Conservation (phyloP, 768 basidiomycete genomes). For the Boletus rufocinnamomeus region DNA sequence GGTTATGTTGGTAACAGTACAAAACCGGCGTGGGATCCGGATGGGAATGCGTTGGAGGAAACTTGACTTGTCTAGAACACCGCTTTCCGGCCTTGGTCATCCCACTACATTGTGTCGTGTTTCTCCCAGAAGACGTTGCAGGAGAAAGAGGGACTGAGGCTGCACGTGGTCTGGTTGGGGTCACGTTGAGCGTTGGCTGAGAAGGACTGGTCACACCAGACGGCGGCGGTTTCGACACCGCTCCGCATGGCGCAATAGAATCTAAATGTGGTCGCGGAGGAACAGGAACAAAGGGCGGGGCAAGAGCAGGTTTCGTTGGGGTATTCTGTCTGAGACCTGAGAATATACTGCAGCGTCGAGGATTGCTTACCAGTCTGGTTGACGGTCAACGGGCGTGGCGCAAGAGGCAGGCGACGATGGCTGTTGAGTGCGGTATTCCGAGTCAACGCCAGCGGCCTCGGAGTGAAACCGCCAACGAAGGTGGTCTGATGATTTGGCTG, state of each 20-base stretch:
- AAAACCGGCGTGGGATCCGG: slow-evolving; percentile 34
- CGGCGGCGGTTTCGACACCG: slow-evolving; percentile 1
- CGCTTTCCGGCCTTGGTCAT: slow-evolving; percentile 63
- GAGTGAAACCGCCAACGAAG: slow-evolving; percentile 56
- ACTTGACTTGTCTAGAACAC: slow-evolving; percentile 62
- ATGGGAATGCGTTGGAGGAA: slow-evolving; percentile 31
- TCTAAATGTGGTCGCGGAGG: slow-evolving; percentile 40
- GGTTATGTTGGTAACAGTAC: slow-evolving; percentile 68
- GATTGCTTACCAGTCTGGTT: slow-evolving; percentile 15
- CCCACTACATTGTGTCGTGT: slow-evolving; percentile 56
- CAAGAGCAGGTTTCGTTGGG: slow-evolving; percentile 19
- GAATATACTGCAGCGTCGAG: slow-evolving; percentile 26
- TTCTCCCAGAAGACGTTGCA: slow-evolving; percentile 20
- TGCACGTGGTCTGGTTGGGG: slow-evolving; percentile 24
- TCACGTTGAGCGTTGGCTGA: slow-evolving; percentile 13
- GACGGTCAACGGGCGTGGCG: slow-evolving; percentile 2
- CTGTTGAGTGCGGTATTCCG: slow-evolving; percentile 14
- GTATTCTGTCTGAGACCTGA: slow-evolving; percentile 18
- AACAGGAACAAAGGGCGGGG: slow-evolving; percentile 25
- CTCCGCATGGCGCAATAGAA: slow-evolving; percentile 18
- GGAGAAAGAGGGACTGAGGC: slow-evolving; percentile 22
- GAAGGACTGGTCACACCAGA: slow-evolving; percentile 9
- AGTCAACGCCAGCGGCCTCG: slow-evolving; percentile 12
- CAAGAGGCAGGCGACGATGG: slow-evolving; percentile 11
- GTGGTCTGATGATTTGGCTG: background rate